Percentiles rank a stretch among this genome's conserved stretches.
These are phyloP conservation scores for Cadophora gregata DNA, from an alignment of 2,329 filamentous ascomycete species.

Conservation along the genomic window DNA sequence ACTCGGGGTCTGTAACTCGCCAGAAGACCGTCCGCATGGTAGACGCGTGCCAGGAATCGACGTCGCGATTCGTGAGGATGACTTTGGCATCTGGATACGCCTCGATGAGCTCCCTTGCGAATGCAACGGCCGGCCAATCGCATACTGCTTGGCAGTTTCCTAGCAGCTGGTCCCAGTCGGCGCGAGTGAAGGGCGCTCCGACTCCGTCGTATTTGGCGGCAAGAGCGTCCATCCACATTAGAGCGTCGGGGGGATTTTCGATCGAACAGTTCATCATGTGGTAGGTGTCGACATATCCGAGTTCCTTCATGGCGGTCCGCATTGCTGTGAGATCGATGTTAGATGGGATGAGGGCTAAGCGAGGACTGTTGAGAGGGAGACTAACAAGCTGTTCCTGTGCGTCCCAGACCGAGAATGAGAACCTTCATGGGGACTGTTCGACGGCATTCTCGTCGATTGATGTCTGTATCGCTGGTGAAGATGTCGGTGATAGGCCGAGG, in stretches of 20 bases:
- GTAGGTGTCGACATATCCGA: constrained; percentile 73
- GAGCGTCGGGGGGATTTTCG: constrained; percentile 70
- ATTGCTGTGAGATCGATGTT: constrained; percentile 54
- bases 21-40: constrained; percentile 72
- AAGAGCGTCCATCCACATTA: constrained; percentile 75
- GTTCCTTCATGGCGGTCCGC: constrained; percentile 66
- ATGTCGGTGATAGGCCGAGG: constrained; percentile 60
- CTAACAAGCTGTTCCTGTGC: constrained; percentile 74
- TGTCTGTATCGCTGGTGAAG: constrained; percentile 70
- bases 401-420: constrained; percentile 70
- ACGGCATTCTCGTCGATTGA: constrained; percentile 68
- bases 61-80: constrained; percentile 69
- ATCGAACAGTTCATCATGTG: constrained; percentile 76
- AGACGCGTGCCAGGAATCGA: constrained; percentile 61
- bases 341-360: not conserved
- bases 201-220: constrained; percentile 63
- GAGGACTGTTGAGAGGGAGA: constrained; percentile 26
- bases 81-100: constrained; percentile 77
- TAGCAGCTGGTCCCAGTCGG: constrained; percentile 73
- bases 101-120: constrained; percentile 72
- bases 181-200: constrained; percentile 64
- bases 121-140: constrained; percentile 72
- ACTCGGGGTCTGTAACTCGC: constrained; percentile 68
- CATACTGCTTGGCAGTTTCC: constrained; percentile 71
- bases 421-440: constrained; percentile 76